Conservation (phyloP, 805 yeast species). For the Ascoidea asiatica region DNA sequence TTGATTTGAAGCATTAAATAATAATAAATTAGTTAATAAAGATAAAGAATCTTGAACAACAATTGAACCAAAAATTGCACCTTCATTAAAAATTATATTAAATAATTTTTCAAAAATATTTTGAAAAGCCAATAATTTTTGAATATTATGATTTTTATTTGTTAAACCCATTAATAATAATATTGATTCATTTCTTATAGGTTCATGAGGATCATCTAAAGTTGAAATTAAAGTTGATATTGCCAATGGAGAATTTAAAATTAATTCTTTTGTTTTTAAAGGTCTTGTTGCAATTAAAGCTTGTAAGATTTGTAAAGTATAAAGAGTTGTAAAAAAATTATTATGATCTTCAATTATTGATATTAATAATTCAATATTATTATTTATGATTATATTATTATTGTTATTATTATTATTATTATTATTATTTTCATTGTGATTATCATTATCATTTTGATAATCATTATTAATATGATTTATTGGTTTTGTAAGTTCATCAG, state of each 20-base stretch:
- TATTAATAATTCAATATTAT: constrained; percentile 27
- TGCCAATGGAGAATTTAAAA: constrained; percentile 66
- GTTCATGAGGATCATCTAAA: constrained; percentile 60
- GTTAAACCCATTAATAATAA: constrained; percentile 73
- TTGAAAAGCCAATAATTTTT: constrained; percentile 88
- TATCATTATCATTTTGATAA: neutral
- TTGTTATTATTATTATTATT: constrained; percentile 16
- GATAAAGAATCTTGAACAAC: constrained; percentile 87
- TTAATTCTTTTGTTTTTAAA: constrained; percentile 53
- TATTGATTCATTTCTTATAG: constrained; percentile 79
- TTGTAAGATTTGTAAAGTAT: constrained; percentile 74
- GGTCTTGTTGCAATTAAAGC: constrained; percentile 74
- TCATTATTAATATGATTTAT: neutral
- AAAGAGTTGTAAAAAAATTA: constrained; percentile 70
- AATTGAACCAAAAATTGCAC: constrained; percentile 73
- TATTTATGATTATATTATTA: constrained; percentile 26
- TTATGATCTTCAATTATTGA: constrained; percentile 34
- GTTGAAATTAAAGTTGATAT: constrained; percentile 57
- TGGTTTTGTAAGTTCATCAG: constrained; percentile 77
- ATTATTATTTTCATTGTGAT: neutral
- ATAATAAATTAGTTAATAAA: constrained; percentile 55
- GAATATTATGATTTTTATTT: constrained; percentile 72
- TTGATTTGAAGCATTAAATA: constrained; percentile 83
- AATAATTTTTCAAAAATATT: constrained; percentile 78
- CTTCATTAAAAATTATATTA: constrained; percentile 71